phyloP scores from a whole-genome alignment of 148 eudicot species.

The Chenopodium formosanum region DNA sequence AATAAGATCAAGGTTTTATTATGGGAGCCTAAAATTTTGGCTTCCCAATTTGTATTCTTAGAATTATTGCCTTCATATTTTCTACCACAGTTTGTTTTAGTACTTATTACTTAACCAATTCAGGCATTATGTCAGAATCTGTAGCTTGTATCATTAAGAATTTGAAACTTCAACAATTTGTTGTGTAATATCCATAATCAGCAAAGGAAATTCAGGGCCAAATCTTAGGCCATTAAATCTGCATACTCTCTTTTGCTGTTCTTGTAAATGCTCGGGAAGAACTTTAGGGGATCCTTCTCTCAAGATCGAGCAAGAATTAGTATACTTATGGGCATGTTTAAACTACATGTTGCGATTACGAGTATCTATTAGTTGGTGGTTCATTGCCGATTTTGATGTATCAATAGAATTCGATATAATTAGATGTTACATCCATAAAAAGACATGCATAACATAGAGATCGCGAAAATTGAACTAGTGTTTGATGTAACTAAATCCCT shows the following conservation, averaged over 20 bases:
- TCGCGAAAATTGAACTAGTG: no score
- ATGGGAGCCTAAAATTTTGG: background rate
- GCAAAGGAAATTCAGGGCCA: background rate
- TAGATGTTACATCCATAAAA: no score
- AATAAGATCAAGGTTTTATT: constrained; percentile 19
- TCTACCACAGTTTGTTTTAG: constrained; percentile 6
- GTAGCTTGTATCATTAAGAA: background rate
- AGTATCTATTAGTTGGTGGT: no score
- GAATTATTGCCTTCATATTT: background rate
- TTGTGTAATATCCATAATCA: constrained; percentile 2
- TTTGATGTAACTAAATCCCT: no score
- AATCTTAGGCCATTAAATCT: no score
- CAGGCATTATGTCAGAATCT: background rate
- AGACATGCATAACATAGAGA: no score
- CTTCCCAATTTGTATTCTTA: constrained; percentile 9
- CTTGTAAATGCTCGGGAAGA: background rate
- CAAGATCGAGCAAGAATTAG: no score
- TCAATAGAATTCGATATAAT: no score
- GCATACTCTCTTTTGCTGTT: background rate
- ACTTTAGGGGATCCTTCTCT: no score
- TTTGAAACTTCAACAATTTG: constrained; percentile 14
- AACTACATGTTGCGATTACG: no score
- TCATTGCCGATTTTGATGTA: no score
- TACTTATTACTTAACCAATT: constrained; percentile 9
- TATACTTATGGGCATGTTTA: no score